These are phyloP conservation scores for Corchorus capsularis DNA, from an alignment of 345 rosid species.

Conservation along the genomic window DNA sequence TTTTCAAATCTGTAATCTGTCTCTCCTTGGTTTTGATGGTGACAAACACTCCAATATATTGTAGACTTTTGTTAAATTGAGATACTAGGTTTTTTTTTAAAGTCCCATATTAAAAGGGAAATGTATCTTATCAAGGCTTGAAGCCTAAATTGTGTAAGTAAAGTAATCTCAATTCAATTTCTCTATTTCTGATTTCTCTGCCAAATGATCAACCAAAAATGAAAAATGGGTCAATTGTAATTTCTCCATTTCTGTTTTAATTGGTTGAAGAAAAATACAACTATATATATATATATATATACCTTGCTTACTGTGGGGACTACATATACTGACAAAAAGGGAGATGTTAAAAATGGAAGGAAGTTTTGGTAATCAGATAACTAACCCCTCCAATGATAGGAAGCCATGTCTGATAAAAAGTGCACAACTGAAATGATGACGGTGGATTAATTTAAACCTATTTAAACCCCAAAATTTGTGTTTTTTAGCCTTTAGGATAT, in stretches of 20 bases:
- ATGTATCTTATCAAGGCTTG: slow-evolving; percentile 10
- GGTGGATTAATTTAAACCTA: slow-evolving; percentile 19
- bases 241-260: neutral
- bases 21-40: slow-evolving; percentile 21
- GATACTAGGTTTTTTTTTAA: neutral
- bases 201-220: too few relatives aligned
- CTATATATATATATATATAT: too few relatives aligned
- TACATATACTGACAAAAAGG: slow-evolving; percentile 39
- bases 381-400: slow-evolving; percentile 22
- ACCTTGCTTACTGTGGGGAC: slow-evolving; percentile 35
- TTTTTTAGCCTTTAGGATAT: slow-evolving; percentile 11
- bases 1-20: slow-evolving; percentile 22
- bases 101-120: slow-evolving; percentile 11
- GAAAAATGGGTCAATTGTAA: neutral
- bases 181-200: neutral
- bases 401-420: slow-evolving; percentile 16
- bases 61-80: neutral
- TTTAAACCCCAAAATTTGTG: neutral
- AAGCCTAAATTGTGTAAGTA: neutral
- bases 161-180: neutral
- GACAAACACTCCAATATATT: neutral
- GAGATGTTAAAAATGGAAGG: neutral
- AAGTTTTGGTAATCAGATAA: slow-evolving; percentile 25
- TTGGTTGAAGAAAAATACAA: slow-evolving; percentile 17
- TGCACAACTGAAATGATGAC: slow-evolving; percentile 20